Evolutionary conservation across 2,329 filamentous ascomycete species (phyloP).

Genomic region (Aspergillus awamori): DNA sequence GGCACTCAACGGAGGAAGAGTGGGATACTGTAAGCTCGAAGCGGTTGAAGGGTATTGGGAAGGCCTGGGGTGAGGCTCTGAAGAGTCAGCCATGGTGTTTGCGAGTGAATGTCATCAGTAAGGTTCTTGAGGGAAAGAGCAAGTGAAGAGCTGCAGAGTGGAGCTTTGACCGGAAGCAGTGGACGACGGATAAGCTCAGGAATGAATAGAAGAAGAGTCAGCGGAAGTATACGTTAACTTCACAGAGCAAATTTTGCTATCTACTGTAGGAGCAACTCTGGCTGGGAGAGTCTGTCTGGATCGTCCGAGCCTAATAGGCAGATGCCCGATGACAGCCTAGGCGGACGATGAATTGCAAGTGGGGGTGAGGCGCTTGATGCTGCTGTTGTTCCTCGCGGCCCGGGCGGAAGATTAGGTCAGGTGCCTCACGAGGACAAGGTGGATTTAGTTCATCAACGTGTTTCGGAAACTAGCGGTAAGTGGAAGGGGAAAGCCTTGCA

Average conservation of each 20-base stretch:
- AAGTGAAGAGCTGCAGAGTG: constrained; percentile 21
- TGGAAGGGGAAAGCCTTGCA: neutral
- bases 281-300: constrained; percentile 12
- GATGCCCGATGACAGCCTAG: constrained; percentile 27
- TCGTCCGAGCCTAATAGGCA: constrained; percentile 25
- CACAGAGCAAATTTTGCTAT: constrained; percentile 12
- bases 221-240: constrained; percentile 25
- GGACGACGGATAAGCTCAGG: constrained; percentile 19
- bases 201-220: constrained; percentile 16
- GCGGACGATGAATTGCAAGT: constrained; percentile 19
- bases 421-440: constrained; percentile 12
- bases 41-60: constrained; percentile 29
- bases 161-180: constrained; percentile 22
- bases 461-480: constrained; percentile 5
- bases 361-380: constrained; percentile 14
- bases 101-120: constrained; percentile 26
- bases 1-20: constrained; percentile 41
- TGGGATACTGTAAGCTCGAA: constrained; percentile 45
- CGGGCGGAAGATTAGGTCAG: constrained; percentile 24
- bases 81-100: constrained; percentile 42
- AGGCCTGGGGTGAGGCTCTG: constrained; percentile 36
- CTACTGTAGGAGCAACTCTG: constrained; percentile 6
- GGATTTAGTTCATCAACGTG: neutral
- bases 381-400: constrained; percentile 11
- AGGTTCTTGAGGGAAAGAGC: constrained; percentile 16